These are phyloP conservation scores for Xylariomycetidae sp. DNA, from an alignment of 2,329 filamentous ascomycete species.

Conservation along the genomic window DNA sequence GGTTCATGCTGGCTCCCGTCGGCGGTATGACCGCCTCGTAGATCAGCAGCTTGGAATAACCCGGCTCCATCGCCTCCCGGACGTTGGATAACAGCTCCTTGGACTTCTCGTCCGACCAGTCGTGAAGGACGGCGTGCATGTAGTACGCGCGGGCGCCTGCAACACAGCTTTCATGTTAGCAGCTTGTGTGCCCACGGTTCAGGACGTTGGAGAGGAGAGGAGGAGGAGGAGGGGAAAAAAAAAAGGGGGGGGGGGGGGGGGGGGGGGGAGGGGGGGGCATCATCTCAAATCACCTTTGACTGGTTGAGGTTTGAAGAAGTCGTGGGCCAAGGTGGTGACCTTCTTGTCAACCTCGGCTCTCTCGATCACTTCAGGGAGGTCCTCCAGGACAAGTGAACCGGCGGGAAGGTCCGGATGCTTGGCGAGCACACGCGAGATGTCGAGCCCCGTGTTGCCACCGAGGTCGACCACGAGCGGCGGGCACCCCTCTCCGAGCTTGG, in stretches of 20 bases:
- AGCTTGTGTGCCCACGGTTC: no score
- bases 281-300: slow-evolving; percentile 11
- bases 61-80: slow-evolving; percentile 21
- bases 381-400: slow-evolving; percentile 32
- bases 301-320: slow-evolving; percentile 29
- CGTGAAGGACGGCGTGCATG: slow-evolving; percentile 31
- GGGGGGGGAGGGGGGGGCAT: no score
- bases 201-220: no score
- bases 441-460: slow-evolving; percentile 34
- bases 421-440: slow-evolving; percentile 25
- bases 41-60: slow-evolving; percentile 37
- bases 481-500: slow-evolving; percentile 12
- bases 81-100: slow-evolving; percentile 27
- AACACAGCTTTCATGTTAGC: no score
- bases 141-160: slow-evolving; percentile 23
- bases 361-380: slow-evolving; percentile 25
- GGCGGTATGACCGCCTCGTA: slow-evolving; percentile 36
- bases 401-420: slow-evolving; percentile 23
- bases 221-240: no score
- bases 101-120: slow-evolving; percentile 31
- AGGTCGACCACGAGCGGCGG: slow-evolving; percentile 33
- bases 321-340: slow-evolving; percentile 21
- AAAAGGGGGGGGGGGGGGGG: no score
- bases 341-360: slow-evolving; percentile 6
- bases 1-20: slow-evolving; percentile 20